phyloP scores from a whole-genome alignment of 306 rosid species.

The barrel medic (Medicago truncatula) region DNA sequence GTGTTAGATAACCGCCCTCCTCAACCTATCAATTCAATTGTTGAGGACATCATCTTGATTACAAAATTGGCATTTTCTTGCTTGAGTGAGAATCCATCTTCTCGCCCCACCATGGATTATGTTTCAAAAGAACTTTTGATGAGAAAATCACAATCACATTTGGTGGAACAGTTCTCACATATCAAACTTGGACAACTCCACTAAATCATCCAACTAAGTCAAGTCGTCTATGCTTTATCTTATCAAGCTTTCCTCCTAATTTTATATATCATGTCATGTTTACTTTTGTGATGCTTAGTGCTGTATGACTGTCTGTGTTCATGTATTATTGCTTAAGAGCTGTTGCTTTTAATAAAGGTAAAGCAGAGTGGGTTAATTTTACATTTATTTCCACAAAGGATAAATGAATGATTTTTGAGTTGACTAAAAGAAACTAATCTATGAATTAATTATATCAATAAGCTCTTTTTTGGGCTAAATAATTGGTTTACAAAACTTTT shows the following conservation, averaged over 20 bases:
- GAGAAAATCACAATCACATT: slow-evolving; percentile 30
- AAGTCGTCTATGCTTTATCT: neutral
- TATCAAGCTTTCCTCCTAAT: neutral
- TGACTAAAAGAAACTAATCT: neutral
- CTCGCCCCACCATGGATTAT: slow-evolving; percentile 42
- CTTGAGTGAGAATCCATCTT: slow-evolving; percentile 29
- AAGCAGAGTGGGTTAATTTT: neutral
- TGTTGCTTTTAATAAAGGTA: slow-evolving; percentile 3
- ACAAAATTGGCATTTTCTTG: slow-evolving; percentile 34
- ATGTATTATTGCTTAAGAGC: neutral
- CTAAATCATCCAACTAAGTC: neutral
- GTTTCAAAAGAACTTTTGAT: slow-evolving; percentile 24
- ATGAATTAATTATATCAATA: neutral
- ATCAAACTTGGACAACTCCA: slow-evolving; percentile 44
- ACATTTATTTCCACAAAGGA: neutral
- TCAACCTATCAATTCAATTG: slow-evolving; percentile 5
- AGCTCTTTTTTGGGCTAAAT: slow-evolving; percentile 6
- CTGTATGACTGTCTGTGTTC: slow-evolving; percentile 14
- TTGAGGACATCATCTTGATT: slow-evolving; percentile 21
- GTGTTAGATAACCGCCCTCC: slow-evolving; percentile 32
- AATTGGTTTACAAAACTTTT: neutral
- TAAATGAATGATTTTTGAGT: neutral
- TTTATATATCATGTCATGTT: slow-evolving; percentile 5
- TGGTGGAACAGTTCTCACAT: neutral
- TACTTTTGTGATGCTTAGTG: neutral